Evolutionary conservation across 257 asterid species (phyloP).

Genomic region (Solanum pimpinellifolium): DNA sequence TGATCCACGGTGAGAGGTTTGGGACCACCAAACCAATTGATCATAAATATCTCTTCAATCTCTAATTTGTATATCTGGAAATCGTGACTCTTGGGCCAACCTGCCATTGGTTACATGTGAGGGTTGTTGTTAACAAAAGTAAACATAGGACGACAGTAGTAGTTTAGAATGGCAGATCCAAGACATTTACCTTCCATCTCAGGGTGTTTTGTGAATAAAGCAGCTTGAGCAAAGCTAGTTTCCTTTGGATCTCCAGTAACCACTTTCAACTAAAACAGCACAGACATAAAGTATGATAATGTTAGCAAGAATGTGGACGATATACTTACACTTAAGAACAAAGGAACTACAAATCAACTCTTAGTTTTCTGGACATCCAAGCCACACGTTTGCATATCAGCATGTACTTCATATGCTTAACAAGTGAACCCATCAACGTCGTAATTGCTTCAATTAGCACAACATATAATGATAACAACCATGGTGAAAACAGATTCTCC

Average conservation of each 20-base stretch:
- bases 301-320: background rate
- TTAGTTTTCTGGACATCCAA: background rate
- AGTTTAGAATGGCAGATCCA: background rate
- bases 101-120: conserved; percentile 20
- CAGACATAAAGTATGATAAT: background rate
- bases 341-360: background rate
- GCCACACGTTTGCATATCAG: background rate
- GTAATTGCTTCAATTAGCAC: background rate
- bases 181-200: conserved; percentile 57
- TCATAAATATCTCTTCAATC: conserved; percentile 61
- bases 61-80: conserved; percentile 64
- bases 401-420: background rate
- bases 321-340: background rate
- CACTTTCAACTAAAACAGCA: conserved; percentile 41
- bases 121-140: background rate
- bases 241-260: conserved; percentile 42
- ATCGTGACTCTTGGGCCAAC: conserved; percentile 77
- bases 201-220: conserved; percentile 64
- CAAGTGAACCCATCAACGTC: background rate
- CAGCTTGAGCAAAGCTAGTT: conserved; percentile 51
- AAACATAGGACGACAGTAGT: background rate
- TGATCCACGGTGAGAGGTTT: conserved; percentile 86
- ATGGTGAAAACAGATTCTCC: background rate
- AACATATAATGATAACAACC: background rate
- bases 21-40: conserved; percentile 94